Evolutionary conservation across 2,329 filamentous ascomycete species (phyloP).

Genomic region (Aspergillus ochraceoroseus): DNA sequence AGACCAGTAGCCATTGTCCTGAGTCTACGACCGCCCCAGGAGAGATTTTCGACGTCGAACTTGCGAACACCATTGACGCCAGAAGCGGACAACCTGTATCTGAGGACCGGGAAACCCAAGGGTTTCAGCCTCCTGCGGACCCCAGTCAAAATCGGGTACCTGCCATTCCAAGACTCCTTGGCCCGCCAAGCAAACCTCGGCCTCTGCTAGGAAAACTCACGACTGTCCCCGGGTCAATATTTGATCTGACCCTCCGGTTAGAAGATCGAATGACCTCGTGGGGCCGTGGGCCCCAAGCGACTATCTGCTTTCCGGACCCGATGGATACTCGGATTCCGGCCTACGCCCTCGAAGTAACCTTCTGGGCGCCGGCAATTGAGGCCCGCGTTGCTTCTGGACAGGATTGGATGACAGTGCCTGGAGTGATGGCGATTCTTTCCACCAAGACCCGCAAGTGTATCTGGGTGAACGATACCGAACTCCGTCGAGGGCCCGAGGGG

Average conservation of each 20-base stretch:
- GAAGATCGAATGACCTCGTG: slow-evolving; percentile 66
- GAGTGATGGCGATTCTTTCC: slow-evolving; percentile 66
- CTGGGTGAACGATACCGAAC: slow-evolving; percentile 65
- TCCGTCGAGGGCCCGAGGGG: slow-evolving; percentile 55
- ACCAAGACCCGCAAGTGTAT: slow-evolving; percentile 76
- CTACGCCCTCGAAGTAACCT: slow-evolving; percentile 70
- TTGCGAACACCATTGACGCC: slow-evolving; percentile 43
- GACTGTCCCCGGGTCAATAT: slow-evolving; percentile 61
- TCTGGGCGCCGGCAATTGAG: slow-evolving; percentile 67
- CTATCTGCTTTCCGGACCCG: slow-evolving; percentile 58
- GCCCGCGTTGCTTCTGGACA: slow-evolving; percentile 53
- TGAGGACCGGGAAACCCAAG: slow-evolving; percentile 20
- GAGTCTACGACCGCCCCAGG: slow-evolving; percentile 9
- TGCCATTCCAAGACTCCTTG: slow-evolving; percentile 11
- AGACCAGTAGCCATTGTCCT: slow-evolving; percentile 8
- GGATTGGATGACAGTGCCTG: slow-evolving; percentile 51
- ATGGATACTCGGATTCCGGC: slow-evolving; percentile 72
- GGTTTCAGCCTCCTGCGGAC: slow-evolving; percentile 15
- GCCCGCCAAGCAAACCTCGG: slow-evolving; percentile 34
- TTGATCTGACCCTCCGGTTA: slow-evolving; percentile 60
- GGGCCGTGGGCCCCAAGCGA: slow-evolving; percentile 68
- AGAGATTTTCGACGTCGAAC: slow-evolving; percentile 32
- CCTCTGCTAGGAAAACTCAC: slow-evolving; percentile 60
- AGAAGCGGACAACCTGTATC: slow-evolving; percentile 36
- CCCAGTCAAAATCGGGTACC: slow-evolving; percentile 7